Evolutionary conservation across 495 filamentous ascomycete species (phyloP), one percentile per base, ranked within the genome.

Genomic region (Trichoderma gamsii): DNA sequence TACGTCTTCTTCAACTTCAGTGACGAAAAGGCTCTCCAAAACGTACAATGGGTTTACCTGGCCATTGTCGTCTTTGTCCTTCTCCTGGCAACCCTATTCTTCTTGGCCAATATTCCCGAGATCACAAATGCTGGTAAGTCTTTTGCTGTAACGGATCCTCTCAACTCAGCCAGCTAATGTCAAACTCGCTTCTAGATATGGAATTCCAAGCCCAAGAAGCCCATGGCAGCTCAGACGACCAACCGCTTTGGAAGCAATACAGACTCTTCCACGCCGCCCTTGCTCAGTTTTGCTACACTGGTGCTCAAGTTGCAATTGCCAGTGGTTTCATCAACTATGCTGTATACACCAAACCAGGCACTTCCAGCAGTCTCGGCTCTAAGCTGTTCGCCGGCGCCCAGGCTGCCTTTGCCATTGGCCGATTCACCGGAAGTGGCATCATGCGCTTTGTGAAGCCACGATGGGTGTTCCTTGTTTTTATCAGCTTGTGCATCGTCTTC

Each of bases 31-130:
- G 81, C 80, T 0, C 75, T 91, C 23, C 67, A 75, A 27, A 84
- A 84, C 69, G 90, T 92, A 16, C 88, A 92, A 73, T 92, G 88
- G 87, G 87, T 89, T 4, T 92, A 92, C 74, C 81, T 91, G 6
- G 88, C 86, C 44, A 88, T 92, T 66, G 89, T 87, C 16, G 78
- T 78, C 76, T 91, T 92, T 72, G 89, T 91, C 64, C 85, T 84
- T 73, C 43, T 85, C 41, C 82, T 92, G 5, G 86, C 87, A 18
- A 72, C 84, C 64, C 78, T 89, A 63, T 92, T 92, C 78, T 88
- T 82, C 76, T 72, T 90, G 43, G 81, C 84, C 6, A 79, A 79
- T 0, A 88, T 92, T 46, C 89, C 89, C 35, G 88, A 92, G 75
- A 84, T 91, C 71, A 90, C 88, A 4, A 89, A 92, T 71, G 87